Evolutionary conservation across 2,329 filamentous ascomycete genomes (phyloP).

Genomic region (Clonostachys byssicola): DNA sequence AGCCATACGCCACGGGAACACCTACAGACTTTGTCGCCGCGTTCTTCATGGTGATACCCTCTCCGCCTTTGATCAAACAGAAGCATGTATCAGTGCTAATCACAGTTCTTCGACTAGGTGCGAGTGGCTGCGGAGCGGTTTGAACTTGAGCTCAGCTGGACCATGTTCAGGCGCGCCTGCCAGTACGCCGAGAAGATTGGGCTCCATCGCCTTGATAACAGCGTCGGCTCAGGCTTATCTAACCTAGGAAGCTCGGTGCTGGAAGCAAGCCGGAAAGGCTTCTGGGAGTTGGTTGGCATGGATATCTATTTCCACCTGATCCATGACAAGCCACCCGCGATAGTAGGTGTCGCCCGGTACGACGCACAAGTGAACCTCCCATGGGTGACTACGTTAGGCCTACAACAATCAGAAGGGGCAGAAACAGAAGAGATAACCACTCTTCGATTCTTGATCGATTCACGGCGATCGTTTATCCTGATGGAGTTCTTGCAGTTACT

Average conservation of each 20-base stretch:
- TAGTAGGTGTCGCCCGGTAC: slow-evolving; percentile 10
- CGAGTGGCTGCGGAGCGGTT: slow-evolving; percentile 20
- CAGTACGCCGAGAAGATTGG: slow-evolving; percentile 20
- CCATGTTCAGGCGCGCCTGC: slow-evolving; percentile 19
- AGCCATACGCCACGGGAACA: slow-evolving; percentile 20
- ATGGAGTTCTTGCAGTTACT: slow-evolving; percentile 21
- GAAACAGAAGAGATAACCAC: neutral
- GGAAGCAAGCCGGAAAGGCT: slow-evolving; percentile 16
- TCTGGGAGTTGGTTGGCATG: slow-evolving; percentile 24
- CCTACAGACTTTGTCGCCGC: slow-evolving; percentile 21
- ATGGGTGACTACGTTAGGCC: slow-evolving; percentile 12
- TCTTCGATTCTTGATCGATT: slow-evolving; percentile 16
- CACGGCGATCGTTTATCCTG: slow-evolving; percentile 17
- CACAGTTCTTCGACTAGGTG: neutral
- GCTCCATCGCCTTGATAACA: slow-evolving; percentile 18
- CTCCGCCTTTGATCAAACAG: too few species aligned
- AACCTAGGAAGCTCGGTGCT: slow-evolving; percentile 3
- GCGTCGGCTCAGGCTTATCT: too few species aligned
- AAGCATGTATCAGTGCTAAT: neutral
- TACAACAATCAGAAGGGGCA: too few species aligned
- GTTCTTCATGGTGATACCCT: slow-evolving; percentile 15
- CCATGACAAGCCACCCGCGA: slow-evolving; percentile 18
- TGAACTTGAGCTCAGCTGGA: slow-evolving; percentile 23
- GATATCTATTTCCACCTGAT: slow-evolving; percentile 22
- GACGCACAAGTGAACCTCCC: slow-evolving; percentile 23